phyloP scores from a whole-genome alignment of 371 early-diverging fungal genomes.

The Mortierella sp. region DNA sequence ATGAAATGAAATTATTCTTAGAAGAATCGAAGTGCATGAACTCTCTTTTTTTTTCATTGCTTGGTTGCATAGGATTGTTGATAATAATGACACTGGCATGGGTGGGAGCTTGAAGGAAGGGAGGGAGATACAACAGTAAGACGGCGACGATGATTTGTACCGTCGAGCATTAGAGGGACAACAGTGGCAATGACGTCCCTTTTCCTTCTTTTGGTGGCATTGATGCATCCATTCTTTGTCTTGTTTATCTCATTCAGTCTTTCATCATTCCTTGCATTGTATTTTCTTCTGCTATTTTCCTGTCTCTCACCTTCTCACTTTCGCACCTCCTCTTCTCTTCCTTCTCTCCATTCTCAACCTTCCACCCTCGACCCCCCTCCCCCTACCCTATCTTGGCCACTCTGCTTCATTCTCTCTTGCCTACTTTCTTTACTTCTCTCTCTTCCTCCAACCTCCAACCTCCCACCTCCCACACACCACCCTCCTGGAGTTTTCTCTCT shows the following conservation, averaged over 20 bases:
- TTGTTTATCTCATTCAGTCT: not conserved
- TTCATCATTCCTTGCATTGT: not conserved
- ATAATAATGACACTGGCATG: not conserved
- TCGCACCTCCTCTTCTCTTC: not conserved
- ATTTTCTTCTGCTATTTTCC: not conserved
- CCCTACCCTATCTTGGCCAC: too few species aligned
- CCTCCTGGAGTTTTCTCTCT: not conserved
- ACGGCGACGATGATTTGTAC: not conserved
- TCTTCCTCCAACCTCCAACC: not conserved
- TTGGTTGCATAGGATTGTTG: not conserved
- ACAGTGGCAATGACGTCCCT: not conserved
- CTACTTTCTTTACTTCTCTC: not conserved
- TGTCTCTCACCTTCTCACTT: not conserved
- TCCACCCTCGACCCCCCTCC: not conserved
- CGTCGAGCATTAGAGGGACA: not conserved
- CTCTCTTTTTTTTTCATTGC: not conserved
- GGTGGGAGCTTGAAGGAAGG: not conserved
- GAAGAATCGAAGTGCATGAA: not conserved
- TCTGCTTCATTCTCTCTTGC: not conserved
- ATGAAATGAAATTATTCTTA: slow-evolving; percentile 5
- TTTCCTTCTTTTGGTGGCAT: too few species aligned
- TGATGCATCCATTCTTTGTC: not conserved
- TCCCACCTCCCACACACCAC: not conserved
- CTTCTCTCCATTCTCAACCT: not conserved
- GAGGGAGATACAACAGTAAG: not conserved